Evolutionary conservation across 2,329 filamentous ascomycete species (phyloP), one percentile per base, ranked within the genome.

Genomic region (Xylogone sp.): DNA sequence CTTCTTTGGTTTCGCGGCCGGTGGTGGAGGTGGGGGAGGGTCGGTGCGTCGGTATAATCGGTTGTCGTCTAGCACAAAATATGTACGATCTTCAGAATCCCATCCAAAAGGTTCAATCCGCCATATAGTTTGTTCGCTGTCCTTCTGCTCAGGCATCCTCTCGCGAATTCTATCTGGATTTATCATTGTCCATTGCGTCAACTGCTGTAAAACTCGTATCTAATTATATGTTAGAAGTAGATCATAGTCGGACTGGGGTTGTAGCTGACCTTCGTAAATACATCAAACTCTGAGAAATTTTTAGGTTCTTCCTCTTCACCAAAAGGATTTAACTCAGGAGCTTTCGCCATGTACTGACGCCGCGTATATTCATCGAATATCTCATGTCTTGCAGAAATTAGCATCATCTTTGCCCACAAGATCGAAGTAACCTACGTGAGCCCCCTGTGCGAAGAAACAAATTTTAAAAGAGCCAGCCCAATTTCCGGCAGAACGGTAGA

Each of bases 291-390:
- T 57, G 82, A 74, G 65, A 99, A 99, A 49, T 79, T 87, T 29
- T 76, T 77, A 1, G 90, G 85, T 4, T 76, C 72, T 60, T 94
- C 90, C 2, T 85, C 87, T 21, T 82, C 77, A 45, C 93, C 93
- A 63, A 96, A 97, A 0, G 93, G 93, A 64, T 97, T 97, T 50
- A 79, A 79, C 10, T 81, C 69, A 2, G 91, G 87, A 2, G 87
- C 85, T 71, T 90, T 96, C n/a, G 85, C 79, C 49, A 87, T 71
- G 68, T 91, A 99, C 69, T 97, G 92, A 53, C 91, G 87, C 61
- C 91, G 84, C 29, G 91, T 87, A 67, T 97, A 96, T 64, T 97
- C 91, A 66, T 97, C 91, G 61, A 97, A 96, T 46, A 94, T 86
- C 3, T 95, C 91, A 48, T 78, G 82, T 1, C 92, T 97, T 61